These are phyloP conservation scores for Fusarium sp. DNA, from an alignment of 2,329 filamentous ascomycete species.

Conservation along the genomic window DNA sequence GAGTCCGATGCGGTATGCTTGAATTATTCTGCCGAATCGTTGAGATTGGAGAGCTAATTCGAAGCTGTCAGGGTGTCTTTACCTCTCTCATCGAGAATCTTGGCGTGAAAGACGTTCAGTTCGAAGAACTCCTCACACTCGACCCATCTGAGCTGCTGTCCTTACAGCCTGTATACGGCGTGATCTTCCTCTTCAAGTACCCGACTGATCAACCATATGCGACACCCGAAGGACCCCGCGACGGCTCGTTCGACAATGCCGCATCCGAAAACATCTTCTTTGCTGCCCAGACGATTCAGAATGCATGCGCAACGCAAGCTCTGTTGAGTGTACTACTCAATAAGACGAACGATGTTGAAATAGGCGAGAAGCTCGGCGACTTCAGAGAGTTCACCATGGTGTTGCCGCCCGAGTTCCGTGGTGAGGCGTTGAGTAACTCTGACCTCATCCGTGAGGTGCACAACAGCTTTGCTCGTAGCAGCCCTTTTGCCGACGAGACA, in stretches of 20 bases:
- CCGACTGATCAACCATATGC: slow-evolving; percentile 75
- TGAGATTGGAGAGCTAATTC: not conserved
- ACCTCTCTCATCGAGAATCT: slow-evolving; percentile 93
- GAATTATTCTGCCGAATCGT: not conserved
- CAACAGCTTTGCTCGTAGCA: slow-evolving; percentile 89
- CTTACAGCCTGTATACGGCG: slow-evolving; percentile 86
- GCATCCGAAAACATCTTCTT: slow-evolving; percentile 88
- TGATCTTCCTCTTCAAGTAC: slow-evolving; percentile 99
- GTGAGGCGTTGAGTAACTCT: slow-evolving; percentile 70
- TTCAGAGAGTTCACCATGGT: slow-evolving; percentile 91
- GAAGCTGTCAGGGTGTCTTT: slow-evolving; percentile 80
- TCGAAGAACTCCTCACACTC: slow-evolving; percentile 93
- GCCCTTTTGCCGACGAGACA: slow-evolving; percentile 93
- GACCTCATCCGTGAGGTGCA: slow-evolving; percentile 81
- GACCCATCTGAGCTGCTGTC: slow-evolving; percentile 78
- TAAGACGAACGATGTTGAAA: slow-evolving; percentile 75
- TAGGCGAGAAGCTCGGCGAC: slow-evolving; percentile 75
- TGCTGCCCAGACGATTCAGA: slow-evolving; percentile 96
- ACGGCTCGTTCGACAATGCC: slow-evolving; percentile 82
- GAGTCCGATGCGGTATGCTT: slow-evolving; percentile 96
- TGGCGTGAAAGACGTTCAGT: slow-evolving; percentile 92
- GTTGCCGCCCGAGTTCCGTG: slow-evolving; percentile 78
- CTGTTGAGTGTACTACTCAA: slow-evolving; percentile 92
- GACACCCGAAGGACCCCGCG: slow-evolving; percentile 71
- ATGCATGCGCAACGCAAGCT: slow-evolving; percentile 96